Evolutionary conservation across 2,329 filamentous ascomycete species (phyloP).

Genomic region (Ascochyta koolunga): DNA sequence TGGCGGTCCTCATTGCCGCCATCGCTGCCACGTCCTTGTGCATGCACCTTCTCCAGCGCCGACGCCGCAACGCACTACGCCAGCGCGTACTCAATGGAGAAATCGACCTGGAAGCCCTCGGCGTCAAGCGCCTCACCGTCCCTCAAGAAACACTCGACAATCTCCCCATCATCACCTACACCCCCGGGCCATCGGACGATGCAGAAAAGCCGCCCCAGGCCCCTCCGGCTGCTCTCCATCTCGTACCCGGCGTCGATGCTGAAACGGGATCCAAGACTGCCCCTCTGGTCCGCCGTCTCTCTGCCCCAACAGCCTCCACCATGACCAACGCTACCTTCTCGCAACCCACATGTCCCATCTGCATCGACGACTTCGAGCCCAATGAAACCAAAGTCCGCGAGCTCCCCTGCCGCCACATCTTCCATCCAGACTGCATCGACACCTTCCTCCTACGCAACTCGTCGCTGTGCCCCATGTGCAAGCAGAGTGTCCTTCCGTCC

Average conservation of each 20-base stretch:
- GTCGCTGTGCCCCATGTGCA: conserved; percentile 90
- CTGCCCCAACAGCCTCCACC: conserved; percentile 26
- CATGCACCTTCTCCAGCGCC: conserved; percentile 80
- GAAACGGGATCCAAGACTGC: conserved; percentile 24
- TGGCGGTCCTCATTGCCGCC: conserved; percentile 72
- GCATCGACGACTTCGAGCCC: conserved; percentile 78
- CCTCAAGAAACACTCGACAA: conserved; percentile 72
- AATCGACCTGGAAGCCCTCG: conserved; percentile 83
- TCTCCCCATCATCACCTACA: conserved; percentile 82
- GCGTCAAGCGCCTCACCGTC: conserved; percentile 81
- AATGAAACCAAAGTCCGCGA: conserved; percentile 77
- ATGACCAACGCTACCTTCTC: conserved; percentile 45
- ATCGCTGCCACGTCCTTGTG: conserved; percentile 69
- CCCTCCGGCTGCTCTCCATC: conserved; percentile 16
- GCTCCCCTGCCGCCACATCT: conserved; percentile 89
- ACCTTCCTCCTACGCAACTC: conserved; percentile 78
- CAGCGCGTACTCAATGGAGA: conserved; percentile 77
- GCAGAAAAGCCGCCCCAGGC: conserved; percentile 26
- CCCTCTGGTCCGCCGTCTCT: conserved; percentile 23
- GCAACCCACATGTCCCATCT: conserved; percentile 89
- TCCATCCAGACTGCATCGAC: conserved; percentile 91
- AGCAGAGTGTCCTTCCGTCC: conserved; percentile 76
- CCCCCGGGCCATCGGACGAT: conserved; percentile 20
- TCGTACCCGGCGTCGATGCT: conserved; percentile 19
- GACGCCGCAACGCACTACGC: conserved; percentile 70